Percentiles rank a stretch among this genome's conserved stretches.
Conservation (phyloP, 1,284 basidiomycete genomes). For the Dichomitus squalens region DNA sequence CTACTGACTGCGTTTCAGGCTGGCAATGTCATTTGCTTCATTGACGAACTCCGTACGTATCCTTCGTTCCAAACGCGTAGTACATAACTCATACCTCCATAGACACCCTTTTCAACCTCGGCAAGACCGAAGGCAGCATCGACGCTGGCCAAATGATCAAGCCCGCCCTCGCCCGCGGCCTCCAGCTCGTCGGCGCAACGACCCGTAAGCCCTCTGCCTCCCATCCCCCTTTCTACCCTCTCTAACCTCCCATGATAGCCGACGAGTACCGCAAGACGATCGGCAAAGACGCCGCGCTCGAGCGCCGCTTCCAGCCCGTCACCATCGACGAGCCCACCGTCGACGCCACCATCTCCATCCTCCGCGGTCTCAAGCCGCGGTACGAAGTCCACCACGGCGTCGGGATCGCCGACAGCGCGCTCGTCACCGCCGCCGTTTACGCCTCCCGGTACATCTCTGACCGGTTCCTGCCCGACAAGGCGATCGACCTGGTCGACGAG, state of each 20-base stretch:
- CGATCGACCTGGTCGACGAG: conserved; percentile 90
- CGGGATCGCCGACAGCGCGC: conserved; percentile 83
- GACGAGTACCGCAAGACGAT: conserved; percentile 93
- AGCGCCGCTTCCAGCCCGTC: conserved; percentile 89
- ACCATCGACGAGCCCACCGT: conserved; percentile 87
- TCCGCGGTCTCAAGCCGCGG: conserved; percentile 82
- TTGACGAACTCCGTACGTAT: conserved; percentile 86
- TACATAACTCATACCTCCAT: no score
- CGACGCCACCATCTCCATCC: conserved; percentile 85
- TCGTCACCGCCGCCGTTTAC: conserved; percentile 89
- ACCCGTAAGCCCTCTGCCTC: conserved; percentile 57
- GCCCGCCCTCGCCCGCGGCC: conserved; percentile 81
- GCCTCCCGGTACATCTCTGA: conserved; percentile 84
- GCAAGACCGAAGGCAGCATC: conserved; percentile 90
- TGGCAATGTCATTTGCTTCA: conserved; percentile 82
- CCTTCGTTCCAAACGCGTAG: no score
- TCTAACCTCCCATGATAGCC: conserved; percentile 39
- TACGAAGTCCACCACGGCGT: conserved; percentile 94
- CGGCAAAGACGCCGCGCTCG: conserved; percentile 89
- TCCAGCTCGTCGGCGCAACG: conserved; percentile 88
- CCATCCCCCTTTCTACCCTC: background rate
- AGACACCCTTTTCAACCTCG: conserved; percentile 84
- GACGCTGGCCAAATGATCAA: conserved; percentile 94
- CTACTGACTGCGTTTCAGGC: background rate
- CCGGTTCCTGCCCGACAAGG: conserved; percentile 88